These are phyloP conservation scores for Myxozyma melibiosi DNA, from an alignment of 805 yeast genomes.

Conservation along the genomic window DNA sequence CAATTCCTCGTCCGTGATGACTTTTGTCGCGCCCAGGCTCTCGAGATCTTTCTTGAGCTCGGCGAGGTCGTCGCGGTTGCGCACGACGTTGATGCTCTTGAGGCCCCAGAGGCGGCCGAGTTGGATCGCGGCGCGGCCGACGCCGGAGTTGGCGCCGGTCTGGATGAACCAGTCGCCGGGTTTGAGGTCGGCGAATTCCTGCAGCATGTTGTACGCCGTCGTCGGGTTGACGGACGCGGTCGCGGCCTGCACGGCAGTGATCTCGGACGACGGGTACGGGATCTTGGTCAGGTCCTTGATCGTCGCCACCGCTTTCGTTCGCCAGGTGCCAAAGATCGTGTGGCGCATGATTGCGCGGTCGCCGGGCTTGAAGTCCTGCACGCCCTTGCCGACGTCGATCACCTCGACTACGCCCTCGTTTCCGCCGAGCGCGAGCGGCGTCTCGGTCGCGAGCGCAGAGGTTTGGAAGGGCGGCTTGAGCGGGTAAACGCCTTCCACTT, in stretches of 20 bases:
- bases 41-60: constrained; percentile 57
- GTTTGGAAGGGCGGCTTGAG: constrained; percentile 63
- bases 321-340: constrained; percentile 92
- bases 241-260: constrained; percentile 58
- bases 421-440: constrained; percentile 82
- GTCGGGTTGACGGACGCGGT: constrained; percentile 90
- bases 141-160: constrained; percentile 96
- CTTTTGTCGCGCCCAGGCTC: constrained; percentile 79
- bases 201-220: constrained; percentile 87
- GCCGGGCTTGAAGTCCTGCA: constrained; percentile 55
- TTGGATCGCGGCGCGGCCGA: constrained; percentile 89
- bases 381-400: constrained; percentile 65
- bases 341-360: constrained; percentile 85
- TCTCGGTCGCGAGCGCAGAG: constrained; percentile 52
- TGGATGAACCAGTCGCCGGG: constrained; percentile 89
- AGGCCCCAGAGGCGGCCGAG: constrained; percentile 75
- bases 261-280: constrained; percentile 49
- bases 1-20: constrained; percentile 86
- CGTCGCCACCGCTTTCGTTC: constrained; percentile 66
- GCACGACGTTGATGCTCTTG: constrained; percentile 82
- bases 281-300: constrained; percentile 59
- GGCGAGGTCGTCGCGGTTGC: constrained; percentile 82
- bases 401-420: constrained; percentile 92
- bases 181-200: constrained; percentile 60
- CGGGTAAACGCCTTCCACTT: constrained; percentile 84